A percentile compares a stretch with the other conserved stretches of the same genome.
Evolutionary conservation across 2,329 filamentous ascomycete genomes (phyloP).

Genomic region (Kalaharituber pfeilii): DNA sequence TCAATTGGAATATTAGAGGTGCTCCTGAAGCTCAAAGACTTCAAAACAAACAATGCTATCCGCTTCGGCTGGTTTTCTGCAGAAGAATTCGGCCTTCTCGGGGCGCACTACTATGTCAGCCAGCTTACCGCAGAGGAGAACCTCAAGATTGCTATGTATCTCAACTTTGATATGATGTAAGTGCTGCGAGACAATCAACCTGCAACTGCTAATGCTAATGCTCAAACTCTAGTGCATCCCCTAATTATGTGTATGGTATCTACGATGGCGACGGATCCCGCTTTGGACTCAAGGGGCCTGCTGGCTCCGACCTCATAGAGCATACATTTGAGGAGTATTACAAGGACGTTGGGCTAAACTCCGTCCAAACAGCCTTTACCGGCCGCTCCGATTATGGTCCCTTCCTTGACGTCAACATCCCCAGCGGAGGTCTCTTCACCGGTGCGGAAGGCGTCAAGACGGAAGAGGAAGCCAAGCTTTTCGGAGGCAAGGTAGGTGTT

Average conservation of each 20-base stretch:
- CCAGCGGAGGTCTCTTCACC: slow-evolving; percentile 41
- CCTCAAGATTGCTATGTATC: slow-evolving; percentile 45
- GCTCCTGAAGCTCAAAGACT: slow-evolving; percentile 39
- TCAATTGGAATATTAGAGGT: slow-evolving; percentile 41
- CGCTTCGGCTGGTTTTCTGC: slow-evolving; percentile 47
- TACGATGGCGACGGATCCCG: slow-evolving; percentile 38
- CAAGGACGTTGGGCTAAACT: slow-evolving; percentile 28
- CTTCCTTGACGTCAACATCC: slow-evolving; percentile 39
- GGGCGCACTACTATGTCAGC: slow-evolving; percentile 39
- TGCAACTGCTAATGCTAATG: slow-evolving; percentile 31
- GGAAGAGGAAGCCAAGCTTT: slow-evolving; percentile 34
- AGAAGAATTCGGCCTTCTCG: slow-evolving; percentile 39
- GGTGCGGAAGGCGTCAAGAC: slow-evolving; percentile 44
- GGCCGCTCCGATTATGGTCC: slow-evolving; percentile 42
- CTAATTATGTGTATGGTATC: slow-evolving; percentile 19
- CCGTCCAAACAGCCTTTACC: slow-evolving; percentile 36
- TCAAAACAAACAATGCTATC: slow-evolving; percentile 39
- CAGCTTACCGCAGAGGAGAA: slow-evolving; percentile 33
- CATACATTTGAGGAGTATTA: slow-evolving; percentile 37
- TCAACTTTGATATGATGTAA: slow-evolving; percentile 52
- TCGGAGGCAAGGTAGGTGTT: slow-evolving; percentile 37
- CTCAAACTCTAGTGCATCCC: background rate
- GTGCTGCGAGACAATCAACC: slow-evolving; percentile 30
- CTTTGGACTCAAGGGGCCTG: slow-evolving; percentile 26
- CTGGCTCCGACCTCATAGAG: slow-evolving; percentile 39